phyloP scores from a whole-genome alignment of 495 filamentous ascomycete species.

The Xylaria scruposa region DNA sequence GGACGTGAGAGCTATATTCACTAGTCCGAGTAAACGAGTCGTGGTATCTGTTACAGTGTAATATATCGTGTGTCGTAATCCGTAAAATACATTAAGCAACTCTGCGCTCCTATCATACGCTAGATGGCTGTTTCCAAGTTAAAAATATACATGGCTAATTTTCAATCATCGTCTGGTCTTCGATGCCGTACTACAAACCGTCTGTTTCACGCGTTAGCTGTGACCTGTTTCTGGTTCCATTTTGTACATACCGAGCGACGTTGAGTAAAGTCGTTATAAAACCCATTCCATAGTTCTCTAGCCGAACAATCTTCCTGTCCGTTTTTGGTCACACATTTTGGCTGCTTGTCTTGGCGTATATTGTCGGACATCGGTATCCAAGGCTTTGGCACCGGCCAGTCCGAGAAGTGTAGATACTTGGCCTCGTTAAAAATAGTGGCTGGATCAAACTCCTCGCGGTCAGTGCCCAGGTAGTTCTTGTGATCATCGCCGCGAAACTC shows the following conservation, averaged over 20 bases:
- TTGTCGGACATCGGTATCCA: conserved; percentile 70
- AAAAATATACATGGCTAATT: neutral
- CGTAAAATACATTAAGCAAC: conserved; percentile 13
- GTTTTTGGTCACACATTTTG: conserved; percentile 54
- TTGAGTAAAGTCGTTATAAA: conserved; percentile 72
- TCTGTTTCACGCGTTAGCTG: conserved; percentile 33
- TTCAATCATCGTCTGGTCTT: conserved; percentile 29
- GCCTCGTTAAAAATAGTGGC: conserved; percentile 67
- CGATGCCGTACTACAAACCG: conserved; percentile 32
- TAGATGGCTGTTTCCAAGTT: neutral
- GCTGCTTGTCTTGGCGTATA: conserved; percentile 62
- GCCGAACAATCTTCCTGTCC: conserved; percentile 62
- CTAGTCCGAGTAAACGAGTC: neutral
- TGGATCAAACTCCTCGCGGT: conserved; percentile 72
- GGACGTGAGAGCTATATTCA: neutral
- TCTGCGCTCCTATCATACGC: conserved; percentile 4
- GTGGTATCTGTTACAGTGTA: conserved; percentile 23
- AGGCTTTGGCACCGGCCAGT: conserved; percentile 82
- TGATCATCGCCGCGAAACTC: conserved; percentile 72
- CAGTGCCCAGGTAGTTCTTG: conserved; percentile 65
- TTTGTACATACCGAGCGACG: conserved; percentile 62
- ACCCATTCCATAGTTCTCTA: conserved; percentile 70
- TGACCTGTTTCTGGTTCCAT: neutral
- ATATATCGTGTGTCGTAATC: conserved; percentile 21
- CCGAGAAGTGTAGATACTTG: conserved; percentile 81